phyloP scores from a whole-genome alignment of 208 protist species.

The Leishmania tarentolae region DNA sequence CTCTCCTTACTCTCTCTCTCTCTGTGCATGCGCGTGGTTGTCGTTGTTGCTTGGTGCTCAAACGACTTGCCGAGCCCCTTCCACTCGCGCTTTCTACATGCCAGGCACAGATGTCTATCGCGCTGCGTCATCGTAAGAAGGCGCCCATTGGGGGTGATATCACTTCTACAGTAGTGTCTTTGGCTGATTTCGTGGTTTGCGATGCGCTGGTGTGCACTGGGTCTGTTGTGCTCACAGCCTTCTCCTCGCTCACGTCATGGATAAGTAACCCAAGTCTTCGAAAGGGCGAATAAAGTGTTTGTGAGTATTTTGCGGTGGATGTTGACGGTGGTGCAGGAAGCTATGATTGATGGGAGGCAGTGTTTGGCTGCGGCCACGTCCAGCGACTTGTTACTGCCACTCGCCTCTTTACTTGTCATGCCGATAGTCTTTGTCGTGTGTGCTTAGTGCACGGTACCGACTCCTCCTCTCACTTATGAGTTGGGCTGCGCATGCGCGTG shows the following conservation, averaged over 20 bases:
- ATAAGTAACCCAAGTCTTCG: neutral
- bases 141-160: neutral
- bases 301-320: neutral
- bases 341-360: neutral
- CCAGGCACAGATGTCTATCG: neutral
- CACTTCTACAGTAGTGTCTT: neutral
- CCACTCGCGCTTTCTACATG: neutral
- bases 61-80: neutral
- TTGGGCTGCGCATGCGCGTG: neutral
- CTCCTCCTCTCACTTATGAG: neutral
- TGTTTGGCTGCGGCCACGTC: neutral
- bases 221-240: neutral
- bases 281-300: neutral
- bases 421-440: neutral
- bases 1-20: too few species aligned
- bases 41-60: conserved; percentile 12
- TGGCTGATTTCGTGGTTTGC: neutral
- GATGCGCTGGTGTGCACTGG: neutral
- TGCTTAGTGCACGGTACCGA: neutral
- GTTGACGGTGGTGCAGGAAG: neutral
- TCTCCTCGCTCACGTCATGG: neutral
- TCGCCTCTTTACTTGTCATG: neutral
- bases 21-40: neutral
- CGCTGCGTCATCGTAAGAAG: too few species aligned
- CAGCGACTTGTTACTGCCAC: neutral